A percentile compares a stretch with the other conserved stretches of the same genome.
These are phyloP conservation scores for Physaria fendleri DNA, from an alignment of 345 rosid genomes.

Conservation along the genomic window DNA sequence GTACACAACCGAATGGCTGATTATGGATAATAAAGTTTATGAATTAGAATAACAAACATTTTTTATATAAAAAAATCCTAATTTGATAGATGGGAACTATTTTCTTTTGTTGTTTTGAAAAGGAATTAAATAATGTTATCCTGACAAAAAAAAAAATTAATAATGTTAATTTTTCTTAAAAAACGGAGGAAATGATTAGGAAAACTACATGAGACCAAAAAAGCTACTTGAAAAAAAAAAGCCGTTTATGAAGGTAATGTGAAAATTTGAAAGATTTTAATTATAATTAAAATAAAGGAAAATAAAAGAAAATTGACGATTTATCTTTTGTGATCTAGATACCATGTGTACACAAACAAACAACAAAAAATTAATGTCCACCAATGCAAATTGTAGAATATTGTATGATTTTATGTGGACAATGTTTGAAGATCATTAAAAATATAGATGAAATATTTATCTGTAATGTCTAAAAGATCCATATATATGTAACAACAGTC, in stretches of 20 bases:
- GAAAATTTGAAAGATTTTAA: not conserved
- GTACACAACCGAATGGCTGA: constrained; percentile 13
- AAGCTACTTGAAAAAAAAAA: not conserved
- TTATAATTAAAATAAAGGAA: not conserved
- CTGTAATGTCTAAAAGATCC: constrained; percentile 5
- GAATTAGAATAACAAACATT: not conserved
- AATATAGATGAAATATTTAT: not conserved
- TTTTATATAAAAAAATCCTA: too few relatives aligned
- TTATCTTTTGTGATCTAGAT: not conserved
- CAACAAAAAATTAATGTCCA: not conserved
- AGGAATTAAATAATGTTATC: too few relatives aligned
- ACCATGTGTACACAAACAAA: constrained; percentile 20
- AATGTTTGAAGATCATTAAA: not conserved
- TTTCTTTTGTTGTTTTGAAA: too few relatives aligned
- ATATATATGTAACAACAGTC: constrained; percentile 26
- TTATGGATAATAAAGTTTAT: not conserved
- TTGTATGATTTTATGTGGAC: not conserved
- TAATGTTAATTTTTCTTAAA: too few relatives aligned
- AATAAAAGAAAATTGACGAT: too few relatives aligned
- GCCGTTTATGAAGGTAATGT: too few relatives aligned
- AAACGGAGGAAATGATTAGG: too few relatives aligned
- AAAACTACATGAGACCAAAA: too few relatives aligned
- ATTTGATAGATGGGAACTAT: too few relatives aligned
- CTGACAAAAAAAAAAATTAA: too few relatives aligned
- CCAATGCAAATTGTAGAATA: constrained; percentile 10